Base-by-base conservation (phyloP, 2,329 filamentous ascomycete species). In the Calonectria ilicicola region DNA sequence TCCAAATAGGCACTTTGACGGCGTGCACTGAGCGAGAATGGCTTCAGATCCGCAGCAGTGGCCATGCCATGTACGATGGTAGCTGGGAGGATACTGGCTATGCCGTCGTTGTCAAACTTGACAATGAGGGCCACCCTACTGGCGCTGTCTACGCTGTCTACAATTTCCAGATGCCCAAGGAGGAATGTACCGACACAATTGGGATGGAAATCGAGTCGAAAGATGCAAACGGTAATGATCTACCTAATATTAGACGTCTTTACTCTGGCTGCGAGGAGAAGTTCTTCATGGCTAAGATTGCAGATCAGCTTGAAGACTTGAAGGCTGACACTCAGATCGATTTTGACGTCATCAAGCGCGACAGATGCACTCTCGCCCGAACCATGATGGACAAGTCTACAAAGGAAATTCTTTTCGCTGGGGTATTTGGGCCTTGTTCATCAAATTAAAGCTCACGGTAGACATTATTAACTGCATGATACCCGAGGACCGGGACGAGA, bases 271-370 rank as follows among this genome's bases (percentile, higher is more conserved):
- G 64, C 17, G 8, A 19, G 1, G 15, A 27, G 1, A n/a, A 44
- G 17, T 66, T 66, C 9, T 66, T 66, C 19, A 19, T 66, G 7
- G 64, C 64, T 9, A 44, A 66, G 17, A 56, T 66, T 42, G 32
- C 64, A 19, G 17, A 66, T 26, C 27, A n/a, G n/a, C 15, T 66
- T 4, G 35, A 42, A 42, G 64, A 66, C 10, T 26, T 66, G 21
- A 32, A 17, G 21, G 3, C 9, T 15, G 9, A 5, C 2, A 14
- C 15, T 7, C 6, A 42, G 5, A 21, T 66, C 27, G n/a, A 66
- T 1, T 66, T 66, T 21, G 35, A 66, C 3, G 5, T 56, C 15
- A 3, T 56, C 2, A n/a, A 4, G 3, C 9, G 9, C 5, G 29
- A 51, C 5, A 49, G 46, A 38, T 15, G 2, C 44, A 51, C 5